Conservation (phyloP, 176 grass and related monocot genomes). For the Lolium perenne region DNA sequence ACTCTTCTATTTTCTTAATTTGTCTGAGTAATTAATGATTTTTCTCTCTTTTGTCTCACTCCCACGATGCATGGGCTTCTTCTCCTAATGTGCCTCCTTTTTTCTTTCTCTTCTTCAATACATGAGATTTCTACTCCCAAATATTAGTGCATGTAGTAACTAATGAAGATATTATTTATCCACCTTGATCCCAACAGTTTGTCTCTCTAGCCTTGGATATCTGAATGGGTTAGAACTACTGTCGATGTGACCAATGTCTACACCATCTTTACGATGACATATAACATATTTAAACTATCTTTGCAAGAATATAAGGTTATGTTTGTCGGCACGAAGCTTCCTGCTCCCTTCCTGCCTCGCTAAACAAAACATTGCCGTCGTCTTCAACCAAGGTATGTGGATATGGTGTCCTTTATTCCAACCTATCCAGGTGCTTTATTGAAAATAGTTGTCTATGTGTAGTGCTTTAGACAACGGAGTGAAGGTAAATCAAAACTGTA, state of each 20-base stretch:
- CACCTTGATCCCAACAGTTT: too few relatives aligned
- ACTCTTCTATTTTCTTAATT: too few relatives aligned
- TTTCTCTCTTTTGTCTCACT: too few relatives aligned
- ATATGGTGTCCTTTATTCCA: background rate
- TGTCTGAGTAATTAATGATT: too few relatives aligned
- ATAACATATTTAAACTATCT: background rate
- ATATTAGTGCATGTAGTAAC: too few relatives aligned
- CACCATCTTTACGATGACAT: conserved; percentile 8
- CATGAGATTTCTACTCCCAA: too few relatives aligned
- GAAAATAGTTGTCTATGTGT: too few relatives aligned
- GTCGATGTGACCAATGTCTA: conserved; percentile 11
- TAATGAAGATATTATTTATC: too few relatives aligned
- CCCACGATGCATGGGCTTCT: too few relatives aligned
- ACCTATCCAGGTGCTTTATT: background rate
- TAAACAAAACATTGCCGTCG: conserved; percentile 13
- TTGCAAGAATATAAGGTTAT: background rate
- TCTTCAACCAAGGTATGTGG: background rate
- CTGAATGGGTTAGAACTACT: background rate
- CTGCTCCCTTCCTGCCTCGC: conserved; percentile 11
- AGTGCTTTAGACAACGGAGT: background rate
- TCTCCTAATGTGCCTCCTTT: too few relatives aligned
- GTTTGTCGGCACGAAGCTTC: conserved; percentile 43
- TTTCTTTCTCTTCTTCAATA: too few relatives aligned
- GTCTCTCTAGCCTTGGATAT: too few relatives aligned
- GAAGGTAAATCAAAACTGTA: background rate